Conservation (phyloP, 1,139 yeast species). For the Taphrina deformans region DNA sequence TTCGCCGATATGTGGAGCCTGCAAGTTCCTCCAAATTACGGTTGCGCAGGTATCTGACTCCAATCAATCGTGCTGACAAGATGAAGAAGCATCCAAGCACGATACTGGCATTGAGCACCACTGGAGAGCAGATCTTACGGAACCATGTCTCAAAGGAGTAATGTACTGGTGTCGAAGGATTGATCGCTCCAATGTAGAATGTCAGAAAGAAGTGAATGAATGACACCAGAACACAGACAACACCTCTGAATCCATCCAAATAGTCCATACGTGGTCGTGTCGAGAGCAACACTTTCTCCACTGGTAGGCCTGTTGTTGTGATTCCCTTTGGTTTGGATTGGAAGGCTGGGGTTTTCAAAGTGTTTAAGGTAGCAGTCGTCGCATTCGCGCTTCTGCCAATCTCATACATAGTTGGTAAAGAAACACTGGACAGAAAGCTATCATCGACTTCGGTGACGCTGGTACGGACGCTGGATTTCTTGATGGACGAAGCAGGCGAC, state of each 20-base stretch:
- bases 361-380: neutral
- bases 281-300: neutral
- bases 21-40: conserved; percentile 4
- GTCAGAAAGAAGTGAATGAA: conserved; percentile 7
- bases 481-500: neutral
- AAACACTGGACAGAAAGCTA: neutral
- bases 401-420: conserved; percentile 5
- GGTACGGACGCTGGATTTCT: neutral
- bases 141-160: conserved; percentile 1
- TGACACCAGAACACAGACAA: conserved; percentile 4
- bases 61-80: conserved; percentile 8
- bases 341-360: neutral
- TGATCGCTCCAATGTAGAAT: conserved; percentile 6
- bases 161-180: conserved; percentile 10
- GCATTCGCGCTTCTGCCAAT: neutral
- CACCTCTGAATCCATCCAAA: conserved; percentile 3
- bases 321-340: neutral
- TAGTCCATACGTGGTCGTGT: conserved; percentile 3
- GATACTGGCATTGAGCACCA: conserved; percentile 10
- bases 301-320: neutral
- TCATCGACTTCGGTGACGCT: neutral
- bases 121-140: conserved; percentile 5
- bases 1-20: neutral
- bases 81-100: conserved; percentile 6
- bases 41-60: conserved; percentile 4